These are phyloP conservation scores for Lactarius sanguifluus DNA, from an alignment of 768 basidiomycete species.

Conservation along the genomic window DNA sequence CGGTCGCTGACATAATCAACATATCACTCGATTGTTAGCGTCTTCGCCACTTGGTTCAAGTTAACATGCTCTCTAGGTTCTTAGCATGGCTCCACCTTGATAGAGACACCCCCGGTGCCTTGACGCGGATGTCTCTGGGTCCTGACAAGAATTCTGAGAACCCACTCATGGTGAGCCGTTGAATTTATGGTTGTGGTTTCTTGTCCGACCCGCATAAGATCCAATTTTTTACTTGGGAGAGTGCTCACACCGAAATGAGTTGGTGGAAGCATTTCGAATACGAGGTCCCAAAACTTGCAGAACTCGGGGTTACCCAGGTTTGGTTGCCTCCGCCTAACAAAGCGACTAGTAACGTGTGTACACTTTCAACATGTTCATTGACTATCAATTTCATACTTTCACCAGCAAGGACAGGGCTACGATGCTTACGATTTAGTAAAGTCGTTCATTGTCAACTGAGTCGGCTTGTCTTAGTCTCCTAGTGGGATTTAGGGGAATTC, in stretches of 20 bases:
- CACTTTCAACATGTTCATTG: background rate
- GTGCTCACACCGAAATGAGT: constrained; percentile 52
- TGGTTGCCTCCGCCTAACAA: constrained; percentile 88
- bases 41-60: background rate
- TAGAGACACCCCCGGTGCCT: constrained; percentile 38
- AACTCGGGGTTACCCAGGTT: constrained; percentile 73
- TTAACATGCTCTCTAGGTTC: constrained; percentile 12
- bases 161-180: constrained; percentile 59
- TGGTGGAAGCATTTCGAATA: constrained; percentile 80
- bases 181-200: background rate
- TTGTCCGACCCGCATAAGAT: constrained; percentile 42
- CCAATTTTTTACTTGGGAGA: constrained; percentile 87
- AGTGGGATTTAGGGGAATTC: constrained; percentile 92
- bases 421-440: constrained; percentile 82
- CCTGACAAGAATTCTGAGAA: constrained; percentile 51
- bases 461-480: background rate
- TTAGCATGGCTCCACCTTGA: background rate
- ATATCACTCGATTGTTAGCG: too few species aligned
- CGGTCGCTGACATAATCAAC: too few species aligned
- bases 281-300: constrained; percentile 60
- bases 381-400: background rate
- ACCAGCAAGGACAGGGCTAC: constrained; percentile 71
- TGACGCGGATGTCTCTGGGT: constrained; percentile 61
- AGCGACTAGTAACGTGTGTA: constrained; percentile 57
- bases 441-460: constrained; percentile 24